Evolutionary conservation across 1,284 basidiomycete species (phyloP).

Genomic region (Ustilago loliicola): DNA sequence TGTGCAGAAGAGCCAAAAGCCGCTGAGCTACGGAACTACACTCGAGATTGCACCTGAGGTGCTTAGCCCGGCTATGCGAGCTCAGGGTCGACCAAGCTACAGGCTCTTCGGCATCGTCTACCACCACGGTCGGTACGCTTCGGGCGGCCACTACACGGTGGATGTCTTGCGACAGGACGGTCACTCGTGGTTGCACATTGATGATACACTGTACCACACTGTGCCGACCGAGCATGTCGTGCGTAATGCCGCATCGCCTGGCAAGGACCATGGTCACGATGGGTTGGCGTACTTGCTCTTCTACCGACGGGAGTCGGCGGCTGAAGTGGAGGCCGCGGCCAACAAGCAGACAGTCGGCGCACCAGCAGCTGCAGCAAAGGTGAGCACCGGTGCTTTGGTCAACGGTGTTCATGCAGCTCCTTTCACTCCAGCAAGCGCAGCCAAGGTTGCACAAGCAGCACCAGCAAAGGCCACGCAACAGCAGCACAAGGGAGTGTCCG

Average conservation of each 20-base stretch:
- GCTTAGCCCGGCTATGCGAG: slow-evolving; percentile 52
- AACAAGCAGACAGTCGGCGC: not conserved
- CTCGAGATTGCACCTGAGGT: slow-evolving; percentile 77
- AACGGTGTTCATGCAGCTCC: slow-evolving; percentile 21
- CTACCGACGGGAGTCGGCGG: slow-evolving; percentile 74
- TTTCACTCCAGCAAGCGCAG: slow-evolving; percentile 1
- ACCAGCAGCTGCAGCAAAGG: slow-evolving; percentile 1
- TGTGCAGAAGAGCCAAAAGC: slow-evolving; percentile 87
- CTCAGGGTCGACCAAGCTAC: slow-evolving; percentile 76
- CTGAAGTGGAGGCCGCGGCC: slow-evolving; percentile 21
- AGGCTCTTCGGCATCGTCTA: slow-evolving; percentile 92
- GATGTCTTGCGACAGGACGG: slow-evolving; percentile 86
- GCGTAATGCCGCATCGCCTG: slow-evolving; percentile 70
- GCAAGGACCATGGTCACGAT: slow-evolving; percentile 65
- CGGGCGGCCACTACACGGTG: slow-evolving; percentile 95
- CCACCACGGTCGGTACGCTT: slow-evolving; percentile 91
- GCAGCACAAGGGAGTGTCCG: slow-evolving; percentile 17
- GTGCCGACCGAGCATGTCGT: slow-evolving; percentile 84
- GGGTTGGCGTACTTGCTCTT: slow-evolving; percentile 86
- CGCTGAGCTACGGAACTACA: slow-evolving; percentile 82
- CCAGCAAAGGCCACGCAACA: slow-evolving; percentile 19
- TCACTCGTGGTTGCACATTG: slow-evolving; percentile 86
- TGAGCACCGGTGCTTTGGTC: not conserved
- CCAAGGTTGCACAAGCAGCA: slow-evolving; percentile 14
- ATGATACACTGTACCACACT: slow-evolving; percentile 80